phyloP scores from a whole-genome alignment of 768 basidiomycete species.

The Calocybe cyanea region DNA sequence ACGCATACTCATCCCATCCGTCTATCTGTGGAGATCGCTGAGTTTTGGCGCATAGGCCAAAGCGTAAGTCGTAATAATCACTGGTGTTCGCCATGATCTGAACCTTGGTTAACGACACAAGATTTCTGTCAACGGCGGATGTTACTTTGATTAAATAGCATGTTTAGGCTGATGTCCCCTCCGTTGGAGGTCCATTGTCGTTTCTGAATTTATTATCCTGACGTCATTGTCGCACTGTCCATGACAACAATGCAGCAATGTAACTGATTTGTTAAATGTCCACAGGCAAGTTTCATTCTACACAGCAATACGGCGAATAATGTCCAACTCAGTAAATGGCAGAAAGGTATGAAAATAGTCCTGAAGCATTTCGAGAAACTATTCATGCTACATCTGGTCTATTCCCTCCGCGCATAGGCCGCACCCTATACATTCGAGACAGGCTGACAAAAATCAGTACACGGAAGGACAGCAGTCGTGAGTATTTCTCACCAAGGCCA shows the following conservation, averaged over 20 bases:
- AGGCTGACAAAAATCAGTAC: conserved; percentile 36
- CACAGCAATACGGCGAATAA: too few relatives aligned
- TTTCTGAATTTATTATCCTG: too few relatives aligned
- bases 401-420: conserved; percentile 58
- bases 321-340: too few relatives aligned
- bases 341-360: not conserved
- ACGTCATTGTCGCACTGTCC: too few relatives aligned
- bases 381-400: conserved; percentile 20
- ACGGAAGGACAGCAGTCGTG: not conserved
- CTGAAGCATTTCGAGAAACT: not conserved
- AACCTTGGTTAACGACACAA: not conserved
- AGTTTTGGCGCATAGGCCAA: conserved; percentile 6
- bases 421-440: conserved; percentile 68
- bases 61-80: conserved; percentile 4
- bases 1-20: not conserved
- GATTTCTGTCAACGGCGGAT: conserved; percentile 8
- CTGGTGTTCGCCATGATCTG: not conserved
- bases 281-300: too few relatives aligned
- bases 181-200: too few relatives aligned
- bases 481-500: conserved; percentile 48
- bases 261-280: too few relatives aligned
- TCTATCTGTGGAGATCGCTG: not conserved
- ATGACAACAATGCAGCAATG: too few relatives aligned
- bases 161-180: too few relatives aligned
- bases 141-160: conserved; percentile 3